Evolutionary conservation across 768 basidiomycete genomes (phyloP).

Genomic region (Tricholoma sp.): DNA sequence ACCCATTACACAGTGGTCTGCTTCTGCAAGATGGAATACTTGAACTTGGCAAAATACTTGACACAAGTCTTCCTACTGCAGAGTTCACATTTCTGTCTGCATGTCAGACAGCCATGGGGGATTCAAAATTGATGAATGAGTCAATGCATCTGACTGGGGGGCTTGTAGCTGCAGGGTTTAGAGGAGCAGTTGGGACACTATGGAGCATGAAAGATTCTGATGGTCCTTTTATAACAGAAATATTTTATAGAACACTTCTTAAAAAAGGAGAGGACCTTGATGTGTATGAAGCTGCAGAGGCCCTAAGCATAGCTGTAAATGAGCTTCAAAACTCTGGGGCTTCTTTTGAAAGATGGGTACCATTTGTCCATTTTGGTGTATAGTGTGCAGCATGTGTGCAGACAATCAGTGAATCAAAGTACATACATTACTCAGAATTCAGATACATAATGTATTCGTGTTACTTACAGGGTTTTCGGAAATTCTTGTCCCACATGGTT

Average conservation of each 20-base stretch:
- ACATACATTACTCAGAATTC: no score
- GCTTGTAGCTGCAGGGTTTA: constrained; percentile 23
- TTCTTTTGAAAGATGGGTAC: background rate
- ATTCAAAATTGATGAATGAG: constrained; percentile 20
- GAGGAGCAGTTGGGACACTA: constrained; percentile 20
- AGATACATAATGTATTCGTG: no score
- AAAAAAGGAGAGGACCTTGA: background rate
- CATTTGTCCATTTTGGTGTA: background rate
- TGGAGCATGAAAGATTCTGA: constrained; percentile 16
- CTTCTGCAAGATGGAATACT: constrained; percentile 14
- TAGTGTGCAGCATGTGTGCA: background rate
- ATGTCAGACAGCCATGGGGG: constrained; percentile 4
- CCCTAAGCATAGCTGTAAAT: constrained; percentile 8
- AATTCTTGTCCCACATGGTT: no score
- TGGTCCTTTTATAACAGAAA: constrained; percentile 3
- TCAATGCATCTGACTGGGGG: constrained; percentile 26
- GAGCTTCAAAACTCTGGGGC: constrained; percentile 2
- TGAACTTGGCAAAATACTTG: constrained; percentile 22
- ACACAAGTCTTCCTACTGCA: background rate
- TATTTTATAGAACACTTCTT: constrained; percentile 10
- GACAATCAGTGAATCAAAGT: no score
- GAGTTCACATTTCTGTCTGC: background rate
- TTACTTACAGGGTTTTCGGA: no score
- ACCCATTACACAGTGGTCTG: constrained; percentile 19
- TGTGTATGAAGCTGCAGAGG: constrained; percentile 8